phyloP scores from a whole-genome alignment of 371 early-diverging fungal species.

The Dentiscutata heterogama region DNA sequence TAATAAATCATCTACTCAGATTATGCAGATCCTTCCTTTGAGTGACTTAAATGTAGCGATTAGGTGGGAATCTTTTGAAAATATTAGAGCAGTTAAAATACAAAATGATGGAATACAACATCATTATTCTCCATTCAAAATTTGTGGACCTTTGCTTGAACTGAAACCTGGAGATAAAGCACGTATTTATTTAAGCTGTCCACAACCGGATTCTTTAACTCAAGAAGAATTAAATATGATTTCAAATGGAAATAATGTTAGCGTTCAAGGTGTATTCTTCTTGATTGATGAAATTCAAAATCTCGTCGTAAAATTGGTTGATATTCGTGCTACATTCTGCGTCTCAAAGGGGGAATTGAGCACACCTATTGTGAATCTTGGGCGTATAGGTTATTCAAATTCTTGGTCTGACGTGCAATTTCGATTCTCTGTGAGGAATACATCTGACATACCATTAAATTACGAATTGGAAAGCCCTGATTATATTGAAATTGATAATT shows the following conservation, averaged over 20 bases:
- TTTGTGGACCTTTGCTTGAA: conserved; percentile 54
- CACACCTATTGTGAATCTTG: conserved; percentile 70
- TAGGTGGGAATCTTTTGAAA: conserved; percentile 50
- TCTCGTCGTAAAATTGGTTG: conserved; percentile 67
- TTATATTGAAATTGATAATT: conserved; percentile 53
- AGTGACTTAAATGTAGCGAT: conserved; percentile 63
- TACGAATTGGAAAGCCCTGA: conserved; percentile 70
- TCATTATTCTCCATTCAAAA: conserved; percentile 42
- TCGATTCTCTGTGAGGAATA: conserved; percentile 69
- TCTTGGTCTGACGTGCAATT: conserved; percentile 75
- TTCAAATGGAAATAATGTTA: conserved; percentile 66
- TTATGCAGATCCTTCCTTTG: conserved; percentile 66
- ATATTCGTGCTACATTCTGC: conserved; percentile 68
- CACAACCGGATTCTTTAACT: conserved; percentile 62
- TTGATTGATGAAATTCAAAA: conserved; percentile 65
- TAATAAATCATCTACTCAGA: conserved; percentile 52
- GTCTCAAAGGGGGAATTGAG: conserved; percentile 69
- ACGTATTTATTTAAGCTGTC: conserved; percentile 67
- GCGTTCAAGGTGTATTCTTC: conserved; percentile 66
- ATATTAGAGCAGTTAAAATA: background rate
- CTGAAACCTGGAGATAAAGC: conserved; percentile 69
- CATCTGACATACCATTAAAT: conserved; percentile 70
- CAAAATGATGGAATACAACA: background rate
- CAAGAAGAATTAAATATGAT: conserved; percentile 57
- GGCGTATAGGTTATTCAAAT: conserved; percentile 81